A percentile compares a stretch with the other conserved stretches of the same genome.
phyloP scores from a whole-genome alignment of 768 basidiomycete genomes.

The Lactarius sp. region DNA sequence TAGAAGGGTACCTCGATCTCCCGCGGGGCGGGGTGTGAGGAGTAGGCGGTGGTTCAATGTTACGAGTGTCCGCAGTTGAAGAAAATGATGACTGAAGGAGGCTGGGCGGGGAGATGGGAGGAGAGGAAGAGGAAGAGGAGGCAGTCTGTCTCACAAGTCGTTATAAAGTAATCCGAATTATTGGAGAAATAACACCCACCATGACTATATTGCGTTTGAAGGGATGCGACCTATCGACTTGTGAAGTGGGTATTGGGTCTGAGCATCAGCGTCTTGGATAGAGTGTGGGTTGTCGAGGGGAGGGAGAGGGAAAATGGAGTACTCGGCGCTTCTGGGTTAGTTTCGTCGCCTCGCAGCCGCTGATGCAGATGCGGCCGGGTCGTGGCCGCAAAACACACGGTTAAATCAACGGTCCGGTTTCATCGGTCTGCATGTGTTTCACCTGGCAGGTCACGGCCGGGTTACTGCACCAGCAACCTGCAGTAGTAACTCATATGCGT shows the following conservation, averaged over 20 bases:
- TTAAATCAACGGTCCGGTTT: no score
- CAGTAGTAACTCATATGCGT: no score
- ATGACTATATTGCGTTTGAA: background rate
- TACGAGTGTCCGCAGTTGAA: conserved; percentile 6
- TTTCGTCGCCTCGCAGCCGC: background rate
- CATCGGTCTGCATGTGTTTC: no score
- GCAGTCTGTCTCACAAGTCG: background rate
- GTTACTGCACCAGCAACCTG: no score
- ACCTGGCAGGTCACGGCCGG: no score
- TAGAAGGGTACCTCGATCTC: conserved; percentile 48
- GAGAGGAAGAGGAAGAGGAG: conserved; percentile 5
- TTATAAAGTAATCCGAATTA: background rate
- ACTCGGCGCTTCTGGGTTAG: no score
- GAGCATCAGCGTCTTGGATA: conserved; percentile 9
- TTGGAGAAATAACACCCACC: conserved; percentile 3
- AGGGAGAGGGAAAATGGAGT: background rate
- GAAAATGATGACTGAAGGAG: conserved; percentile 21
- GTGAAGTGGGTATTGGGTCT: background rate
- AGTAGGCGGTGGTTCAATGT: background rate
- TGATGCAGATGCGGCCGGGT: background rate
- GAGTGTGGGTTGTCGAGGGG: background rate
- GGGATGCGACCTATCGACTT: conserved; percentile 10
- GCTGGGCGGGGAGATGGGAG: conserved; percentile 18
- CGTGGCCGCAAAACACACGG: background rate
- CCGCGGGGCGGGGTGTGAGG: conserved; percentile 23